Evolutionary conservation across 768 basidiomycete species (phyloP).

Genomic region (Kwoniella shandongensis): DNA sequence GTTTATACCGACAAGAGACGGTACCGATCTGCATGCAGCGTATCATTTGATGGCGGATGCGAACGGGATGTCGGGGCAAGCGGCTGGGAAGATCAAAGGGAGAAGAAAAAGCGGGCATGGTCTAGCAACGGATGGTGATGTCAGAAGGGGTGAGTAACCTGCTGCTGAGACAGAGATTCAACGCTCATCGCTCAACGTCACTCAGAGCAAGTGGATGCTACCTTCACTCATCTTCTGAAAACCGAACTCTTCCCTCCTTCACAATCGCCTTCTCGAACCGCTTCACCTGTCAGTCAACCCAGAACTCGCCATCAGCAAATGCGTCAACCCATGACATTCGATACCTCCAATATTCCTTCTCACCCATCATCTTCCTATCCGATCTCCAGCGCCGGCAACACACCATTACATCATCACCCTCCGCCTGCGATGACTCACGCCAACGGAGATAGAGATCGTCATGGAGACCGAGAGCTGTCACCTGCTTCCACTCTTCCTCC

Average conservation of each 20-base stretch:
- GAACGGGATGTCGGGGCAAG: slow-evolving; percentile 49
- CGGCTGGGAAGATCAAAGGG: slow-evolving; percentile 61
- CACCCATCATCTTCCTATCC: slow-evolving; percentile 72
- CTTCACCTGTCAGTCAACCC: slow-evolving; percentile 23
- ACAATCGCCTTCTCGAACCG: slow-evolving; percentile 29
- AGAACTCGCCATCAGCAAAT: slow-evolving; percentile 39
- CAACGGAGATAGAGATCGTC: slow-evolving; percentile 14
- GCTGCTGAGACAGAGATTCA: not conserved
- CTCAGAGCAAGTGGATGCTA: slow-evolving; percentile 57
- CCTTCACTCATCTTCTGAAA: slow-evolving; percentile 56
- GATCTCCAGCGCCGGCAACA: slow-evolving; percentile 61
- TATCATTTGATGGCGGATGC: slow-evolving; percentile 64
- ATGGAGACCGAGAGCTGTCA: slow-evolving; percentile 32
- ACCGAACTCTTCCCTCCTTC: slow-evolving; percentile 55
- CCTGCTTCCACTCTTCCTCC: slow-evolving; percentile 44
- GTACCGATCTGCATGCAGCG: slow-evolving; percentile 63
- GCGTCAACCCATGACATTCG: slow-evolving; percentile 57
- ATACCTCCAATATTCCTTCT: slow-evolving; percentile 70
- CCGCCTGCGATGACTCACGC: slow-evolving; percentile 37
- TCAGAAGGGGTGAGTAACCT: slow-evolving; percentile 16
- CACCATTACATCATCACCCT: slow-evolving; percentile 48
- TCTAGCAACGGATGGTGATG: slow-evolving; percentile 60
- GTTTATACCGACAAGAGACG: slow-evolving; percentile 66
- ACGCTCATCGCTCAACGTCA: not conserved
- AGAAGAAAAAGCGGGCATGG: slow-evolving; percentile 71